Percentiles rank a stretch among this genome's conserved stretches.
phyloP scores from a whole-genome alignment of 164 flowering plant species.

The Santalum album region DNA sequence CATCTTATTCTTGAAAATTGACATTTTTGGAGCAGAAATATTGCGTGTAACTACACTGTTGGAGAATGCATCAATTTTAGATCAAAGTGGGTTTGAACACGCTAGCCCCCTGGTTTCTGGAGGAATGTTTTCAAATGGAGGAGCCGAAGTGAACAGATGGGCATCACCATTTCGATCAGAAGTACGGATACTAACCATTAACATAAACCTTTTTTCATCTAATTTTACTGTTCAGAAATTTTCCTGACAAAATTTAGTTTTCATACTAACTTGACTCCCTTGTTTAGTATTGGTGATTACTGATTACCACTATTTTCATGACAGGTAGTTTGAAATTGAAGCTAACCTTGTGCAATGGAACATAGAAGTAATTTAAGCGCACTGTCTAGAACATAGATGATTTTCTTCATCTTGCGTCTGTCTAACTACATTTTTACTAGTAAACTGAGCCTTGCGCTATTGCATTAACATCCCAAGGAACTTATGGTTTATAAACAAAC shows the following conservation, averaged over 20 bases:
- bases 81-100: constrained; percentile 98
- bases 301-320: constrained; percentile 17
- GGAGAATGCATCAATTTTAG: constrained; percentile 99
- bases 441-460: background rate
- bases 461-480: background rate
- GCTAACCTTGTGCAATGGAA: too few relatives aligned
- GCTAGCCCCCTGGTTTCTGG: constrained; percentile 93
- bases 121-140: constrained; percentile 94
- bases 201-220: constrained; percentile 71
- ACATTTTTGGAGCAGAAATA: constrained; percentile 99
- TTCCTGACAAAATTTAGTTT: constrained; percentile 40
- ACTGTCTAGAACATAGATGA: background rate
- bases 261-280: constrained; percentile 45
- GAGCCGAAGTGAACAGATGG: constrained; percentile 92
- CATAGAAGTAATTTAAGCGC: too few relatives aligned
- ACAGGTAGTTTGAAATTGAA: constrained; percentile 52
- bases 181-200: constrained; percentile 99
- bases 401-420: background rate
- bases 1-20: constrained; percentile 87
- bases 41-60: constrained; percentile 99
- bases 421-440: constrained; percentile 2
- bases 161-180: constrained; percentile 92
- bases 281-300: constrained; percentile 23
- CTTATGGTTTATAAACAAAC: too few relatives aligned
- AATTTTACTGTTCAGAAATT: constrained; percentile 46